Evolutionary conservation across 345 rosid species (phyloP).

Genomic region (Camelina neglecta): DNA sequence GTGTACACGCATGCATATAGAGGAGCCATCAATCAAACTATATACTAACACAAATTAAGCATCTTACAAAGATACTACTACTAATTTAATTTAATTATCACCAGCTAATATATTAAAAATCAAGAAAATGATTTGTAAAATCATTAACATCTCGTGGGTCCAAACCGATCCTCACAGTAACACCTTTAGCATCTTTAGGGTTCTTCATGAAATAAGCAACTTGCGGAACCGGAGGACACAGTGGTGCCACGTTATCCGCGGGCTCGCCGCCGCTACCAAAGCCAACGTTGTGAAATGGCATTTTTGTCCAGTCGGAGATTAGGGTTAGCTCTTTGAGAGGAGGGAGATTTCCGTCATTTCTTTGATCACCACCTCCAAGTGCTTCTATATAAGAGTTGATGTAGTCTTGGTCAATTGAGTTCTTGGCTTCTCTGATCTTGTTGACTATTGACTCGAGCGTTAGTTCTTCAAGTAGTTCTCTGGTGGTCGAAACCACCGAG

Average conservation of each 20-base stretch:
- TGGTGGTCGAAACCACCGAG: constrained; percentile 57
- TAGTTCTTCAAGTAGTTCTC: constrained; percentile 54
- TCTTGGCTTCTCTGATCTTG: constrained; percentile 66
- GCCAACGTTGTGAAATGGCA: constrained; percentile 65
- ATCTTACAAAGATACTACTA: constrained; percentile 10
- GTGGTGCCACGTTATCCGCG: constrained; percentile 55
- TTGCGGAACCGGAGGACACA: constrained; percentile 67
- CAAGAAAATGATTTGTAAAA: constrained; percentile 51
- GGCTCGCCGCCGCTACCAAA: constrained; percentile 51
- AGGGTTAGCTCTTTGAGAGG: constrained; percentile 58
- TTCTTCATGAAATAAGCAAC: constrained; percentile 70
- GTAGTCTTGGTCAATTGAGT: constrained; percentile 50
- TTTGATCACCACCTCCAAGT: constrained; percentile 46
- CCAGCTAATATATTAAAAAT: constrained; percentile 5
- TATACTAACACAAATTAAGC: constrained; percentile 17
- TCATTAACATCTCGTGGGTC: constrained; percentile 42
- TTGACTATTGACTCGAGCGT: constrained; percentile 46
- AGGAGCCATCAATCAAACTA: constrained; percentile 33
- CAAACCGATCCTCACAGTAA: constrained; percentile 61
- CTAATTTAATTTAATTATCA: constrained; percentile 26
- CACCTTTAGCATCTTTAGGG: constrained; percentile 52
- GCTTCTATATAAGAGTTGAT: constrained; percentile 63
- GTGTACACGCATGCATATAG: constrained; percentile 39
- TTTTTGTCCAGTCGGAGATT: constrained; percentile 77
- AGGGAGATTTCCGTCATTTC: constrained; percentile 53